A percentile compares a stretch with the other conserved stretches of the same genome.
phyloP scores from a whole-genome alignment of 2,329 filamentous ascomycete species.

The Arthrobotrys entomopaga region DNA sequence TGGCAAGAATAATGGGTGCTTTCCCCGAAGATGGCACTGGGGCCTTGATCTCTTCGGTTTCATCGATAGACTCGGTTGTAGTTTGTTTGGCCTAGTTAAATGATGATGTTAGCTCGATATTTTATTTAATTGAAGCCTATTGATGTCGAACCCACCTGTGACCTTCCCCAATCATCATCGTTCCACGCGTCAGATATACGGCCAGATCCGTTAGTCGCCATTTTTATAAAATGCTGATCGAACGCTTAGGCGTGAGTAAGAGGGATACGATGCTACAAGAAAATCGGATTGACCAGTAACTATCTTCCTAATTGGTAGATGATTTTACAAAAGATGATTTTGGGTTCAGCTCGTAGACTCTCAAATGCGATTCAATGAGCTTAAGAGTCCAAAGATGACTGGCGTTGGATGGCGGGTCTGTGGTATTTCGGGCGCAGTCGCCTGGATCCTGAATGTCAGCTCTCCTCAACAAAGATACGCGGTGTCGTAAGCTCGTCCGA shows the following conservation, averaged over 20 bases:
- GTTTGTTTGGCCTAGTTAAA: conserved; percentile 26
- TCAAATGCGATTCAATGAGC: not conserved
- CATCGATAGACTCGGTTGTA: conserved; percentile 14
- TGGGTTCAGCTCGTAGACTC: not conserved
- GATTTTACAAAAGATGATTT: not conserved
- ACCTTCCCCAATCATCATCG: conserved; percentile 43
- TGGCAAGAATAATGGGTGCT: conserved; percentile 34
- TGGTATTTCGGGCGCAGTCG: not conserved
- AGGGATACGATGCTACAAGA: not conserved
- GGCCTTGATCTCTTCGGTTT: conserved; percentile 20
- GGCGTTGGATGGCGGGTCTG: not conserved
- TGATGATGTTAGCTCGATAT: conserved; percentile 11
- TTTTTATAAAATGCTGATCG: not conserved
- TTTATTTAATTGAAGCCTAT: not conserved
- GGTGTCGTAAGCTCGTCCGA: not conserved
- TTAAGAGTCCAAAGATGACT: not conserved
- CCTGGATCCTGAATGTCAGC: conserved; percentile 20
- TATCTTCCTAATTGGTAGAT: not conserved
- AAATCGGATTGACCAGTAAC: not conserved
- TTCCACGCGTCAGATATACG: conserved; percentile 39
- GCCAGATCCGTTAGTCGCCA: conserved; percentile 33
- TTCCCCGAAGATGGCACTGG: conserved; percentile 12
- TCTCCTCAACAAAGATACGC: not conserved
- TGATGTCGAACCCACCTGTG: conserved; percentile 20
- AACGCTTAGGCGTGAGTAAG: not conserved